Base-by-base conservation (phyloP, 2,329 filamentous ascomycete genomes). In the Myriosclerotinia curreyana region DNA sequence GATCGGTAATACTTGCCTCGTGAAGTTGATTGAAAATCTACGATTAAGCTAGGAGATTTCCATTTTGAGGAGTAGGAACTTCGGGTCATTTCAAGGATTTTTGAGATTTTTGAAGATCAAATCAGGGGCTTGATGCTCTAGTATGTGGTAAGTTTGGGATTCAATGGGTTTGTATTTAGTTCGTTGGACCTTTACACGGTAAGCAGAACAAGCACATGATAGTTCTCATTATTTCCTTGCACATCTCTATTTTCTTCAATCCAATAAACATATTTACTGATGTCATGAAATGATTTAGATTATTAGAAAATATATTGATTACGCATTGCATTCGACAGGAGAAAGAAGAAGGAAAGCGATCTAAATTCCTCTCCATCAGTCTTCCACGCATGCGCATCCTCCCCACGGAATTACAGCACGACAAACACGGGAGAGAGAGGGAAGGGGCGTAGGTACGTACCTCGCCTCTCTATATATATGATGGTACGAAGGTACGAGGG, bases 381-480 rank as follows among this genome's bases (percentile, higher is more conserved):
- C n/a, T n/a, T n/a, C n/a, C n/a, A n/a, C n/a, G n/a, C n/a, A n/a
- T n/a, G n/a, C n/a, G n/a, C n/a, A 28, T 25, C 46, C 46, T 36
- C 22, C 7, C 11, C 7, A 34, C 54, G 54, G 40, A 56, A 34
- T 34, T 56, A 58, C 20, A 9, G 20, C 5, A 36, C 28, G 34
- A 48, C 40, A 36, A 48, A 58, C 12, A 58, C 42, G 55, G 42
- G 55, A 58, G 42, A 22, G 50, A 0, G 31, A 52, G n/a, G 20
- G 28, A 58, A 58, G 28, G 28, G 42, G 31, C 14, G 42, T 58
- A 48, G 53, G 55, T 58, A 58, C 55, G 55, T 58, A 58, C 55
- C 55, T 58, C 55, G 31, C 36, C 55, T 12, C 55, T 58, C 42
- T 58, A 48, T 58, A 58, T 58, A 58, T 58, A 58, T 58, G 42